These are phyloP conservation scores for Recurvomyces mirabilis DNA, from an alignment of 495 filamentous ascomycete species.

Conservation along the genomic window DNA sequence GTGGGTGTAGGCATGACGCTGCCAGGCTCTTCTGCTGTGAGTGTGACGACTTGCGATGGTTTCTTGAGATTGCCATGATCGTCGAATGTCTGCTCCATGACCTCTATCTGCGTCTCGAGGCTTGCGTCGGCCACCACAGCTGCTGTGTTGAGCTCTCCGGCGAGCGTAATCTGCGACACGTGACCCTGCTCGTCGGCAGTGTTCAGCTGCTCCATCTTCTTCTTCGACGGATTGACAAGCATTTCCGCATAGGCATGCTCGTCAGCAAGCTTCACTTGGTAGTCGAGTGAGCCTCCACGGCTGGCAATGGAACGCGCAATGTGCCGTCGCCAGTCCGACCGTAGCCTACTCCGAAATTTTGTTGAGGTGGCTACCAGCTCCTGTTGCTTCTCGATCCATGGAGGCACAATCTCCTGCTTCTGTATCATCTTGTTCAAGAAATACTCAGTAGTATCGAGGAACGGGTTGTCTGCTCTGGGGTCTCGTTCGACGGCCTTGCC, in stretches of 20 bases:
- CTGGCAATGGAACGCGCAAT: slow-evolving; percentile 71
- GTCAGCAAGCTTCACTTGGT: slow-evolving; percentile 60
- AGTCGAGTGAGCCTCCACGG: slow-evolving; percentile 63
- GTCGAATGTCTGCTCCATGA: slow-evolving; percentile 17
- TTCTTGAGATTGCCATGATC: slow-evolving; percentile 11
- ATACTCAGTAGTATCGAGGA: slow-evolving; percentile 93
- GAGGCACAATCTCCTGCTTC: slow-evolving; percentile 73
- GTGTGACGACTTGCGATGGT: not conserved
- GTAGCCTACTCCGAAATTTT: slow-evolving; percentile 60
- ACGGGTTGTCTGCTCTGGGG: slow-evolving; percentile 72
- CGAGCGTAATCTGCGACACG: slow-evolving; percentile 36
- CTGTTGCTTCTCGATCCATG: slow-evolving; percentile 97
- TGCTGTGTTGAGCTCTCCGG: slow-evolving; percentile 29
- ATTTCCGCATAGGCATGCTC: slow-evolving; percentile 66
- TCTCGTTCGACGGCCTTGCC: slow-evolving; percentile 72
- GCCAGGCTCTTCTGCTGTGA: slow-evolving; percentile 5
- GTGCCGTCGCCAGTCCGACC: slow-evolving; percentile 80
- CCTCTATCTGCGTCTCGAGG: slow-evolving; percentile 13
- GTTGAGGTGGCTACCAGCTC: slow-evolving; percentile 60
- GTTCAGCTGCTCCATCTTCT: slow-evolving; percentile 40
- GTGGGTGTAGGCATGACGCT: not conserved
- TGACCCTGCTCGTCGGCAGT: slow-evolving; percentile 31
- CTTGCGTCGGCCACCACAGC: not conserved
- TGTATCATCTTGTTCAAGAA: slow-evolving; percentile 99
- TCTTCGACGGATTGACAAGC: slow-evolving; percentile 32